Conservation (phyloP, 768 basidiomycete species). For the Rhizopogon sp. region DNA sequence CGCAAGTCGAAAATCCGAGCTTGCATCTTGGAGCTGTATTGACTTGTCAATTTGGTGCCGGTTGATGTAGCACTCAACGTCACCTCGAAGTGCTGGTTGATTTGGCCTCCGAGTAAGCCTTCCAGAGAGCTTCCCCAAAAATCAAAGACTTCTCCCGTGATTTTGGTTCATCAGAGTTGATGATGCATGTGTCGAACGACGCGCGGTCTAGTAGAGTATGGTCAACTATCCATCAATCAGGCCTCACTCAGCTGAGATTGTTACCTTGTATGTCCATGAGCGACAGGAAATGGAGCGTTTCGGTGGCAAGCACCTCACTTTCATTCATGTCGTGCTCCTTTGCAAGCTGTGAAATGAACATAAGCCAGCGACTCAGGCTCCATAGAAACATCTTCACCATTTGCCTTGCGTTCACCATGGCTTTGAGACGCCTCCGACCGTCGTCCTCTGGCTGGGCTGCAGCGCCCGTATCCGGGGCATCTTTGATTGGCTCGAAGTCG, state of each 20-base stretch:
- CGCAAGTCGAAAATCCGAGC: neutral
- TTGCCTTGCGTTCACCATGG: neutral
- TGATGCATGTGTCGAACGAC: neutral
- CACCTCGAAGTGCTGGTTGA: neutral
- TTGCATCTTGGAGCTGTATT: neutral
- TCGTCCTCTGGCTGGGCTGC: neutral
- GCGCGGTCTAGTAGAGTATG: neutral
- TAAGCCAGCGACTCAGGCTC: neutral
- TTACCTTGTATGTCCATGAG: neutral
- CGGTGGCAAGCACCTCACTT: neutral
- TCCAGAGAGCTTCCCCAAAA: neutral
- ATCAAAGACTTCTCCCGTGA: neutral
- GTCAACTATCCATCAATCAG: neutral
- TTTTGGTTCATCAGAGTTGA: neutral
- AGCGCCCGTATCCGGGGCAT: constrained; percentile 4
- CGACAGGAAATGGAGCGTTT: neutral
- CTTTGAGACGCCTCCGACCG: neutral
- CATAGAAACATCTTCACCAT: neutral
- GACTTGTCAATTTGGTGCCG: neutral
- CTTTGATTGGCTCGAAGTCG: constrained; percentile 12
- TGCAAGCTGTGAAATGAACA: neutral
- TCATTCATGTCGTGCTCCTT: neutral
- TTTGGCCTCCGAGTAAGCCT: neutral
- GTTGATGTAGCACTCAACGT: neutral
- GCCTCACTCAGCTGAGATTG: neutral